phyloP scores from a whole-genome alignment of 2,329 filamentous ascomycete genomes.

The Penicillium sp. region DNA sequence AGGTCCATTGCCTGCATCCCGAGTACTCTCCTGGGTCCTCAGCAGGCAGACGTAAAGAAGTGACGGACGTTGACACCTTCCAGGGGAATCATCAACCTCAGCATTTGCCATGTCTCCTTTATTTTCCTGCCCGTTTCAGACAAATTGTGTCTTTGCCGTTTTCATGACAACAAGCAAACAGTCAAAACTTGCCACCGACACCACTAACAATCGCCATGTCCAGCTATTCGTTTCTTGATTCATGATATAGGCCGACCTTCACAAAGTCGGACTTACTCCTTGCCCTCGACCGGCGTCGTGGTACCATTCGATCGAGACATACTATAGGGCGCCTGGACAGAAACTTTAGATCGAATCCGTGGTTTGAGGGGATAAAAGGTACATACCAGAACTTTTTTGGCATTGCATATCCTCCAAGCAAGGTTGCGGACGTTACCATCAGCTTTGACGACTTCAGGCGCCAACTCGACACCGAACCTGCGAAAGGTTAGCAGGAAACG shows the following conservation, averaged over 20 bases:
- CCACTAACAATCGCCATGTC: not conserved
- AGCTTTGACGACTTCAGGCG: constrained; percentile 82
- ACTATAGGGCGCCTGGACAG: constrained; percentile 63
- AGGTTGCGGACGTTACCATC: constrained; percentile 88
- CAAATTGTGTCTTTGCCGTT: not conserved
- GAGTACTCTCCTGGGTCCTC: not conserved
- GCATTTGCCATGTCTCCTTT: not conserved
- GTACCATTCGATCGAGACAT: constrained; percentile 63
- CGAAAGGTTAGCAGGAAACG: constrained; percentile 8
- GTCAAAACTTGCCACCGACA: not conserved
- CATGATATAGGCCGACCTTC: not conserved
- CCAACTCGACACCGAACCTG: constrained; percentile 87
- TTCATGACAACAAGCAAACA: not conserved
- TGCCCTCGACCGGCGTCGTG: constrained; percentile 51
- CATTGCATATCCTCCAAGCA: constrained; percentile 91
- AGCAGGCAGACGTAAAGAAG: constrained; percentile 1
- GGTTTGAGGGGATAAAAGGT: not conserved
- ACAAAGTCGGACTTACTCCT: constrained; percentile 15
- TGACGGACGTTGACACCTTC: constrained; percentile 1
- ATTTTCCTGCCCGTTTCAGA: not conserved
- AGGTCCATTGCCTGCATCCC: not conserved
- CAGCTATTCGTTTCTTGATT: not conserved
- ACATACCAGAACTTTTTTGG: constrained; percentile 87
- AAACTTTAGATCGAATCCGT: not conserved
- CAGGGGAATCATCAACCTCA: constrained; percentile 5